Percentiles rank a stretch among this genome's conserved stretches.
Conservation (phyloP, 345 rosid species). For the Eutrema heterophyllum region DNA sequence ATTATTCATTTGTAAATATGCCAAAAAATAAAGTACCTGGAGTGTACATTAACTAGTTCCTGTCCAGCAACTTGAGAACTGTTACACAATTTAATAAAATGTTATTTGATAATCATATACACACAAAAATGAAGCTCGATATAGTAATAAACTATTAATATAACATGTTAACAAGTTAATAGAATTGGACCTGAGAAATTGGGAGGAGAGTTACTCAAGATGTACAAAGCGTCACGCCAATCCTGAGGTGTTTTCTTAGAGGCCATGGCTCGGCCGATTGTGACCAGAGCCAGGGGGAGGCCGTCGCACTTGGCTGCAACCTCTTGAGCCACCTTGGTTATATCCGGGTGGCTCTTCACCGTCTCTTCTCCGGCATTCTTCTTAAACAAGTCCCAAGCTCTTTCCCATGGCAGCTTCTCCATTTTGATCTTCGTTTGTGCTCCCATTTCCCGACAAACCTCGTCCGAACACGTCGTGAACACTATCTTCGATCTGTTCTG, state of each 20-base stretch:
- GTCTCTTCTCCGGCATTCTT: constrained; percentile 30
- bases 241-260: constrained; percentile 31
- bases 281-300: constrained; percentile 36
- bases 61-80: constrained; percentile 35
- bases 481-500: constrained; percentile 32
- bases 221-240: constrained; percentile 35
- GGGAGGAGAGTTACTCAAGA: constrained; percentile 35
- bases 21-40: constrained; percentile 11
- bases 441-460: constrained; percentile 34
- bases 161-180: neutral
- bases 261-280: constrained; percentile 37
- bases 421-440: constrained; percentile 28
- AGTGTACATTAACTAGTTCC: constrained; percentile 15
- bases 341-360: constrained; percentile 30
- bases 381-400: constrained; percentile 39
- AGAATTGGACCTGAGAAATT: constrained; percentile 30
- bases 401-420: constrained; percentile 27
- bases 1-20: neutral
- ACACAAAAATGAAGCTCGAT: neutral
- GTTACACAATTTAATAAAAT: neutral
- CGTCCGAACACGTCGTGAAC: constrained; percentile 34
- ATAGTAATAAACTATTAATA: neutral
- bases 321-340: constrained; percentile 26
- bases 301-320: constrained; percentile 33
- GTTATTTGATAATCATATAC: neutral